Evolutionary conservation across 2,329 filamentous ascomycete species (phyloP), one percentile per base, ranked within the genome.

Genomic region (Hirsutella rhossiliensis): DNA sequence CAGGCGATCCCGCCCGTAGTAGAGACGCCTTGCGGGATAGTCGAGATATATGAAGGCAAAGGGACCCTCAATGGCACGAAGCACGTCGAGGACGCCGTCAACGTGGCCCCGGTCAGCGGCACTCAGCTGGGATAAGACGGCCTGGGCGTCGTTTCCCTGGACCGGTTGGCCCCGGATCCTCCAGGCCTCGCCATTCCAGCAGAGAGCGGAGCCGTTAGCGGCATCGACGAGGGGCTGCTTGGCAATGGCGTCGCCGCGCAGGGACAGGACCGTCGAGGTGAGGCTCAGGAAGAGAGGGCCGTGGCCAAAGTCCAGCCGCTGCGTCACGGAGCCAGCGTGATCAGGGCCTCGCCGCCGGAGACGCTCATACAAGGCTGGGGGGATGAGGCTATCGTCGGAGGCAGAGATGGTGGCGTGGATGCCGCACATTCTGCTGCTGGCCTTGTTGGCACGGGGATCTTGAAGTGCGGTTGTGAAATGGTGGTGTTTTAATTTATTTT

Each of bases 161-260:
- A 95, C 68, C 1, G 61, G 54, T 11, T 72, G 54, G 30, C 71
- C 72, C 9, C 63, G 64, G 41, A 94, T 72, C 45, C 75, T 82
- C 92, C 92, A 98, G 1, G 88, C 90, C 60, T 98, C 92, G 38
- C 92, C 92, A 57, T 98, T 98, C 92, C 92, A 98, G 71, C 90
- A 96, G 2, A 98, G 71, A 1, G 86, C 68, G 1, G 82, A 87
- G 4, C 72, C 71, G 0, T 72, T 73, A 0, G 53, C 49, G 3
- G 57, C 32, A 50, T 83, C 75, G 37, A 73, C 61, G 4, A 94
- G 73, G 2, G 92, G 92, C 60, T 97, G 92, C 30, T 65, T 59
- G 7, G 81, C 77, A 41, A 92, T 58, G 48, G 76, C 69, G 41
- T 79, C 74, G 23, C 90, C 90, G 53, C 92, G 79, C n/a, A 98